These are phyloP conservation scores for Tarenaya hassleriana DNA, from an alignment of 345 rosid genomes.

Conservation along the genomic window DNA sequence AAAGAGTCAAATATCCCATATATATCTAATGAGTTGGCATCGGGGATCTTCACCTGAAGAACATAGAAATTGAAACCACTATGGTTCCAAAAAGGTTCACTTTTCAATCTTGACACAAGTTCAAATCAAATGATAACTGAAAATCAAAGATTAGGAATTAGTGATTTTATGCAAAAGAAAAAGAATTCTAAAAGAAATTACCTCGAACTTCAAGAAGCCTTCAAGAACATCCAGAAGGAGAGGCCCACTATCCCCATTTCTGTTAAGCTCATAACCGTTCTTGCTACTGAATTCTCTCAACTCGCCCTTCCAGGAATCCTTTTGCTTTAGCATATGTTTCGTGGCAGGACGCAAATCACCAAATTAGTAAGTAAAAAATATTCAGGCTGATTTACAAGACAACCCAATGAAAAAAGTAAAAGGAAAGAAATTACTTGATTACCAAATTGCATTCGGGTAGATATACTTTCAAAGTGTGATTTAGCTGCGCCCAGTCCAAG, in stretches of 20 bases:
- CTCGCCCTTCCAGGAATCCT: conserved; percentile 86
- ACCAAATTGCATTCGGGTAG: conserved; percentile 97
- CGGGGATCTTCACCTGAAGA: too few species aligned
- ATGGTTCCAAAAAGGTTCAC: too few species aligned
- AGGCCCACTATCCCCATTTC: conserved; percentile 70
- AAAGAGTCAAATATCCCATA: too few species aligned
- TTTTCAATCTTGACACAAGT: too few species aligned
- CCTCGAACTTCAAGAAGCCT: conserved; percentile 76
- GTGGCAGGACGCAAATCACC: conserved; percentile 2
- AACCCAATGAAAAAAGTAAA: too few species aligned
- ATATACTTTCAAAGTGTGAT: conserved; percentile 80
- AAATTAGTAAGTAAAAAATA: neutral
- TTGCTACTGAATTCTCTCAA: conserved; percentile 71
- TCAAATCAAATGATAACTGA: too few species aligned
- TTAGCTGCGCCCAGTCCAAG: conserved; percentile 95
- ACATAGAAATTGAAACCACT: too few species aligned
- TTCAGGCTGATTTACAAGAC: neutral
- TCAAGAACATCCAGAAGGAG: conserved; percentile 76
- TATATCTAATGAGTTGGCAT: too few species aligned
- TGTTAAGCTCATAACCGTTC: conserved; percentile 65
- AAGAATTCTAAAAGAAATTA: too few species aligned
- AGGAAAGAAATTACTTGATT: too few species aligned
- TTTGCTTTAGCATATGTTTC: conserved; percentile 49
- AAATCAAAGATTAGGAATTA: too few species aligned
- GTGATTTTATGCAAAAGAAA: too few species aligned